Base-by-base conservation (phyloP, 202 grass and related monocot genomes). In the Digitaria exilis region DNA sequence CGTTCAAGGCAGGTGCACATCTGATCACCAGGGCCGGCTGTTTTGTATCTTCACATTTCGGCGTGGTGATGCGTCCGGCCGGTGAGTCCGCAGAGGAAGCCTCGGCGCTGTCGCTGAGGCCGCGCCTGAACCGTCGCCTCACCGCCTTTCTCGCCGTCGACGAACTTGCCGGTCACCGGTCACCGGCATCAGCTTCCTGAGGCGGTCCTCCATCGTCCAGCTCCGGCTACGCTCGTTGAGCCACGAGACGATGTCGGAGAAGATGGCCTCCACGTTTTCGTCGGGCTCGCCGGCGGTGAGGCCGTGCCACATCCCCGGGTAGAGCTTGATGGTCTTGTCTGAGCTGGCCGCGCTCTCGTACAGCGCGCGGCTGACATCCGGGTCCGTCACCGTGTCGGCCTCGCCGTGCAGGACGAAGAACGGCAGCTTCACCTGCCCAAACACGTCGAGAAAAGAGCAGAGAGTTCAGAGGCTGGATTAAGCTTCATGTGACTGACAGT, bases 321-420 rank as follows among this genome's bases (percentile, higher is more conserved):
- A 98, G 25, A 98, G 92, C 87, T 90, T 95, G 72, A 98, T 93
- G 46, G 84, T 89, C 83, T 92, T 98, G 85, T 95, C 95, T 15
- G 77, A 39, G 70, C 95, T 98, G 65, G 85, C 80, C 3, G 92
- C 89, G 6, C 70, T 68, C 73, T 93, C 80, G 85, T 98, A 93
- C 65, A 95, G 86, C 11, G 87, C 89, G 16, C 87, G 89, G 73
- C 92, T 95, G 14, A 93, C 83, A 78, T 98, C 92, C 10, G 92
- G 96, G 69, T 98, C 96, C 6, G 91, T 98, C 59, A 98, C 96
- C 9, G 80, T 93, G 87, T 95, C 96, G 6, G 90, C 92, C 82
- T 90, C 88, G 63, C 92, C 96, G 51, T 98, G 96, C 78, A 98
- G 79, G 30, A 95, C 89, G 72, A 95, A 80, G 88, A 95, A 98